A percentile compares a stretch with the other conserved stretches of the same genome.
Conservation (phyloP, 2,329 filamentous ascomycete genomes). For the Trichoderma afroharzianum region DNA sequence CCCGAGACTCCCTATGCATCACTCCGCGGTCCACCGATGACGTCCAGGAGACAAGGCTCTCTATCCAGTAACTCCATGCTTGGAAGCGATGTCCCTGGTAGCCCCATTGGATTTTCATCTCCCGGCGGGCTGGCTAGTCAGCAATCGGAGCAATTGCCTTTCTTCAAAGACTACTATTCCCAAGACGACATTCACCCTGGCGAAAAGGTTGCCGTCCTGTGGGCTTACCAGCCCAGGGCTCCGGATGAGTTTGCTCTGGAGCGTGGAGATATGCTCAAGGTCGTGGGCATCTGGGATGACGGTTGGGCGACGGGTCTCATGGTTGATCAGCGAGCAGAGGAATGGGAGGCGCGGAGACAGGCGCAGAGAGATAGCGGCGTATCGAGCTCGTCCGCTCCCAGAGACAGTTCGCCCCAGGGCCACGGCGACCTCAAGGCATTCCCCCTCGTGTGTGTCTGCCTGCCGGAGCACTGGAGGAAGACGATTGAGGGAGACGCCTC, state of each 20-base stretch:
- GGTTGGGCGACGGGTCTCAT: slow-evolving; percentile 95
- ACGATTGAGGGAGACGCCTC: slow-evolving; percentile 88
- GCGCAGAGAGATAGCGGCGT: slow-evolving; percentile 89
- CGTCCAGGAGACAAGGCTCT: slow-evolving; percentile 74
- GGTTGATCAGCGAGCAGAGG: slow-evolving; percentile 76
- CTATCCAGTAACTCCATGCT: slow-evolving; percentile 81
- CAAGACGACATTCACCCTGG: slow-evolving; percentile 92
- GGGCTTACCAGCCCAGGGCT: slow-evolving; percentile 94
- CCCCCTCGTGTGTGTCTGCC: slow-evolving; percentile 91
- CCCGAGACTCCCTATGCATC: slow-evolving; percentile 58
- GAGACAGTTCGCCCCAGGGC: slow-evolving; percentile 59
- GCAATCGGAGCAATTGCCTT: slow-evolving; percentile 90
- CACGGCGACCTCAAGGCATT: slow-evolving; percentile 92
- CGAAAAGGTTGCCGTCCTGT: slow-evolving; percentile 85
- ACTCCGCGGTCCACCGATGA: slow-evolving; percentile 55
- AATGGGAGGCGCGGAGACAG: slow-evolving; percentile 76
- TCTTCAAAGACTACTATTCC: slow-evolving; percentile 99
- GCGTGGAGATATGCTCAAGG: slow-evolving; percentile 95
- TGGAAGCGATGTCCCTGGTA: slow-evolving; percentile 67
- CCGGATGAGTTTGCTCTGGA: slow-evolving; percentile 91
- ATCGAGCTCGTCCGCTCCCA: slow-evolving; percentile 69
- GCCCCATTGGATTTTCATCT: slow-evolving; percentile 73
- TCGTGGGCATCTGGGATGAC: slow-evolving; percentile 98
- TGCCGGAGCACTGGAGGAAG: slow-evolving; percentile 94
- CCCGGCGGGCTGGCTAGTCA: slow-evolving; percentile 79